Conservation (phyloP, 2,329 filamentous ascomycete genomes). For the Beauveria asiatica region DNA sequence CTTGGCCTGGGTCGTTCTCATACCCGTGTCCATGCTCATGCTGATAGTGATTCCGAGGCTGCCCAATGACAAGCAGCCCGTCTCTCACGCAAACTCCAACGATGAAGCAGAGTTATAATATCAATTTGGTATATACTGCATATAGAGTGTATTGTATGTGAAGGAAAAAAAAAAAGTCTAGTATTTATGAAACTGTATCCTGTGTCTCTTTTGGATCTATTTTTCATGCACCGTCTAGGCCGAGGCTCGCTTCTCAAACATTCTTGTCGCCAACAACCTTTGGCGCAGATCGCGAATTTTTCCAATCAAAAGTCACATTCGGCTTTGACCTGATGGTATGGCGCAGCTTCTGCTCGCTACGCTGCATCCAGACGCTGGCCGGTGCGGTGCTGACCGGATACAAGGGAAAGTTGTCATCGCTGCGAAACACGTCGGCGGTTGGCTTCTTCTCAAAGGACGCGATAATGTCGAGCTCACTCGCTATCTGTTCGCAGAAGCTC, state of each 20-base stretch:
- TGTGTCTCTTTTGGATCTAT: background rate
- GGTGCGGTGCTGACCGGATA: slow-evolving; percentile 43
- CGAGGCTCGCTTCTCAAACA: background rate
- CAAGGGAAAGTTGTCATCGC: slow-evolving; percentile 40
- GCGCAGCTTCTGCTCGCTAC: slow-evolving; percentile 31
- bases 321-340: slow-evolving; percentile 33
- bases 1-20: slow-evolving; percentile 26
- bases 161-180: background rate
- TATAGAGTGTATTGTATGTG: background rate
- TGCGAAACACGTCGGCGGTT: slow-evolving; percentile 25
- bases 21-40: slow-evolving; percentile 23
- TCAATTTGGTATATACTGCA: background rate
- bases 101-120: background rate
- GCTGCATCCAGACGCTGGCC: slow-evolving; percentile 29
- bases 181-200: background rate
- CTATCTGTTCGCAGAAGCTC: slow-evolving; percentile 65
- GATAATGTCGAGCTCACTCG: slow-evolving; percentile 66
- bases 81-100: background rate
- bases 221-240: background rate
- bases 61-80: slow-evolving; percentile 17
- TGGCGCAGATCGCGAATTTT: slow-evolving; percentile 8
- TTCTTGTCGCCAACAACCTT: background rate
- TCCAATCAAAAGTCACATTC: slow-evolving; percentile 26
- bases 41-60: slow-evolving; percentile 19
- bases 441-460: slow-evolving; percentile 39